phyloP scores from a whole-genome alignment of 1,139 yeast species.

The Taphrina sp. region DNA sequence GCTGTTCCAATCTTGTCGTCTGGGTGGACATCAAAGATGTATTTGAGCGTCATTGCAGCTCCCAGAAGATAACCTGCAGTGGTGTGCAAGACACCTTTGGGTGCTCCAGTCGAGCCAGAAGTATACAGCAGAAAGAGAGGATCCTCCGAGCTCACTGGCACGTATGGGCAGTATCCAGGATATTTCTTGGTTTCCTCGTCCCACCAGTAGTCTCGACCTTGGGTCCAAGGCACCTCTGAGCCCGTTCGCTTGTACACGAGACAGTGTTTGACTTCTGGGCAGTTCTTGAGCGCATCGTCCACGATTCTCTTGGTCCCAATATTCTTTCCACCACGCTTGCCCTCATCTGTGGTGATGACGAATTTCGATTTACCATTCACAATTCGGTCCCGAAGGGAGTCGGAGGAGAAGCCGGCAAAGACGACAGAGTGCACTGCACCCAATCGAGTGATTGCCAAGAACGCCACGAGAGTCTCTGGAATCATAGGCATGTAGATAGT shows the following conservation, averaged over 20 bases:
- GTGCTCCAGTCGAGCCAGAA: conserved; percentile 96
- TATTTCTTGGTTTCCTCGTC: conserved; percentile 78
- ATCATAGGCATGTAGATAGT: conserved; percentile 98
- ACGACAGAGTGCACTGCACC: conserved; percentile 97
- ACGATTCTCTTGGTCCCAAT: conserved; percentile 89
- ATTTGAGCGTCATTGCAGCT: conserved; percentile 90
- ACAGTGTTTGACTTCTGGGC: conserved; percentile 78
- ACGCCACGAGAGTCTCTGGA: conserved; percentile 89
- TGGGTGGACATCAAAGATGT: conserved; percentile 86
- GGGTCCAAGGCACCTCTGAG: conserved; percentile 62
- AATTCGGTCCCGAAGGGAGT: conserved; percentile 87
- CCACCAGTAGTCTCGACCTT: conserved; percentile 93
- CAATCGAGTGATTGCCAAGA: conserved; percentile 89
- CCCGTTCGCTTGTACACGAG: conserved; percentile 88
- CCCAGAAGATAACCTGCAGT: conserved; percentile 94
- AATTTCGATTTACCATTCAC: conserved; percentile 85
- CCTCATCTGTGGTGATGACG: conserved; percentile 92
- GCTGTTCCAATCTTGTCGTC: conserved; percentile 92
- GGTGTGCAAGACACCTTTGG: conserved; percentile 95
- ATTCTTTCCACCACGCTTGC: conserved; percentile 92
- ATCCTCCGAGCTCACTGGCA: conserved; percentile 84
- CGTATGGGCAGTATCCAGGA: conserved; percentile 84
- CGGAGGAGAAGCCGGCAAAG: conserved; percentile 95
- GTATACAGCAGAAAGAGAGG: conserved; percentile 91
- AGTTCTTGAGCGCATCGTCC: conserved; percentile 80